phyloP scores from a whole-genome alignment of 2,329 filamentous ascomycete species.

The Penicillium aurantiogriseum region DNA sequence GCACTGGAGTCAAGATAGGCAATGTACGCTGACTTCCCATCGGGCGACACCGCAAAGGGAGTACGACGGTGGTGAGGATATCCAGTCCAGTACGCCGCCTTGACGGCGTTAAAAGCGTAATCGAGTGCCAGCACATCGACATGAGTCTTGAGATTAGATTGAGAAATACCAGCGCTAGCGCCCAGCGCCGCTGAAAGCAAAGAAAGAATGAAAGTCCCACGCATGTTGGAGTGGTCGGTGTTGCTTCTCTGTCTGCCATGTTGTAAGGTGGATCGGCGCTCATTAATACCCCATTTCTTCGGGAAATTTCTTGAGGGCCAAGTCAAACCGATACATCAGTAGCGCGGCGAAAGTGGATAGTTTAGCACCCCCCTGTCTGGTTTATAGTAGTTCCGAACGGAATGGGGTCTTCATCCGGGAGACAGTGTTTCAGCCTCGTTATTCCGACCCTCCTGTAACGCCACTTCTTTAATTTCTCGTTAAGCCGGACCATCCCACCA shows the following conservation, averaged over 20 bases:
- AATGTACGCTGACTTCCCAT: conserved; percentile 59
- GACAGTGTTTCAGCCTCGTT: not conserved
- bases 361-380: not conserved
- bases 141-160: conserved; percentile 38
- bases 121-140: conserved; percentile 49
- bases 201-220: conserved; percentile 21
- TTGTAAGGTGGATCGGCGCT: not conserved
- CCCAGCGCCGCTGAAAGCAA: conserved; percentile 28
- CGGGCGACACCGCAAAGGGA: conserved; percentile 61
- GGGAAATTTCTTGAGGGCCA: not conserved
- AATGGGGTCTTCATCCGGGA: not conserved
- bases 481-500: not conserved
- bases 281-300: not conserved
- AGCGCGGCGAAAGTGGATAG: not conserved
- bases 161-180: conserved; percentile 21
- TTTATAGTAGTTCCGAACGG: not conserved
- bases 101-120: conserved; percentile 56
- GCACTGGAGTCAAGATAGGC: conserved; percentile 60
- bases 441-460: not conserved
- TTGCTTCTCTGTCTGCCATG: not conserved
- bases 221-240: conserved; percentile 22
- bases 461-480: not conserved
- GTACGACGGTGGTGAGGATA: conserved; percentile 62
- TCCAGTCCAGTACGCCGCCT: conserved; percentile 61
- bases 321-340: not conserved